These are phyloP conservation scores for Dovyalis caffra DNA, from an alignment of 345 rosid species.

Conservation along the genomic window DNA sequence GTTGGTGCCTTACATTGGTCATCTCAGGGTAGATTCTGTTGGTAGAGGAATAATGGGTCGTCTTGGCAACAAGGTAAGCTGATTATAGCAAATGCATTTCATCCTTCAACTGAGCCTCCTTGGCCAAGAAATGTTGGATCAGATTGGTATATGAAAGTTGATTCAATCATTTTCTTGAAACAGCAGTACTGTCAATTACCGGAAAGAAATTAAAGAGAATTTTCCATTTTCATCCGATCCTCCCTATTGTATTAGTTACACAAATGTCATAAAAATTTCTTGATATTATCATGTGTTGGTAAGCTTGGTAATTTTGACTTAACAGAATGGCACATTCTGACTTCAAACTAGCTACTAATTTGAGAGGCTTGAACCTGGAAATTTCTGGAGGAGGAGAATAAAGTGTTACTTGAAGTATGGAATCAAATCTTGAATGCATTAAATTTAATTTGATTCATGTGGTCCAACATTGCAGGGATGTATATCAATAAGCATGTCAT, in stretches of 20 bases:
- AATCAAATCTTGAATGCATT: neutral
- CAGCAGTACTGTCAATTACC: no score
- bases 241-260: neutral
- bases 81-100: neutral
- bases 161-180: neutral
- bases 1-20: slow-evolving; percentile 81
- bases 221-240: neutral
- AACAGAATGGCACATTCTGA: neutral
- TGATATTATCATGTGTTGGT: neutral
- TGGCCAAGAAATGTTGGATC: neutral
- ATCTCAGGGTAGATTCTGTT: slow-evolving; percentile 71
- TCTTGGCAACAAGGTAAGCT: slow-evolving; percentile 82
- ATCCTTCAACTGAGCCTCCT: neutral
- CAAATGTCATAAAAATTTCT: neutral
- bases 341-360: neutral
- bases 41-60: slow-evolving; percentile 95
- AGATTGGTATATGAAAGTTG: neutral
- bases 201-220: neutral
- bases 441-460: neutral
- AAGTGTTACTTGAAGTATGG: neutral
- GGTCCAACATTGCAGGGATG: slow-evolving; percentile 58
- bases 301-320: neutral
- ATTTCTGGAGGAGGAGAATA: neutral
- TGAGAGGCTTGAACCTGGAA: neutral
- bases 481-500: slow-evolving; percentile 83